These are phyloP conservation scores for Clitoria ternatea DNA, from an alignment of 306 rosid species.

Conservation along the genomic window DNA sequence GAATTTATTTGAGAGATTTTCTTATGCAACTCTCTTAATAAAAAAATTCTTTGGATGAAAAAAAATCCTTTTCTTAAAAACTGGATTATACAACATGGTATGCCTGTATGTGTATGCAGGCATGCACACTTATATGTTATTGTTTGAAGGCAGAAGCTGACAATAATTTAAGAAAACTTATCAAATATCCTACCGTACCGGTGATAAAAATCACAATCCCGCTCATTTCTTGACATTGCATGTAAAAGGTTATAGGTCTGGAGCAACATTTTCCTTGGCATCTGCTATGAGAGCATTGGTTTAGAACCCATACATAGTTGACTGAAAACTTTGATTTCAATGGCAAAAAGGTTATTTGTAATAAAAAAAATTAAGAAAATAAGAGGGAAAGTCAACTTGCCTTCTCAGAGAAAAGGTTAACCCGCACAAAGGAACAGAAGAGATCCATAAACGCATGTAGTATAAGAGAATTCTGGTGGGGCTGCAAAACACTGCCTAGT, in stretches of 20 bases:
- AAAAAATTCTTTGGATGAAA: not conserved
- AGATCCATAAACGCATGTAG: slow-evolving; percentile 94
- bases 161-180: slow-evolving; percentile 9
- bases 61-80: not conserved
- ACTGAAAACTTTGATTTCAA: not conserved
- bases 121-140: not conserved
- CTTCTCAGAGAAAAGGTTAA: slow-evolving; percentile 93
- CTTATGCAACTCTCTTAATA: not conserved
- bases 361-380: not conserved
- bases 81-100: slow-evolving; percentile 2
- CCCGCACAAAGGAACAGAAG: slow-evolving; percentile 94
- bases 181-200: slow-evolving; percentile 76
- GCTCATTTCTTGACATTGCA: slow-evolving; percentile 83
- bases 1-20: slow-evolving; percentile 6
- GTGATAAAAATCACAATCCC: slow-evolving; percentile 98
- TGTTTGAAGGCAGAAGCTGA: slow-evolving; percentile 7
- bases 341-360: not conserved
- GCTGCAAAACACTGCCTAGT: slow-evolving; percentile 90
- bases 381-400: slow-evolving; percentile 44
- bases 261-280: slow-evolving; percentile 98
- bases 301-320: slow-evolving; percentile 14
- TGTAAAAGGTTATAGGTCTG: slow-evolving; percentile 86
- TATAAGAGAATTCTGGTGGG: slow-evolving; percentile 95
- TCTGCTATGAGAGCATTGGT: slow-evolving; percentile 48
- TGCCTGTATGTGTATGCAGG: not conserved